Conservation (phyloP, 345 rosid species). For the Corchorus capsularis region DNA sequence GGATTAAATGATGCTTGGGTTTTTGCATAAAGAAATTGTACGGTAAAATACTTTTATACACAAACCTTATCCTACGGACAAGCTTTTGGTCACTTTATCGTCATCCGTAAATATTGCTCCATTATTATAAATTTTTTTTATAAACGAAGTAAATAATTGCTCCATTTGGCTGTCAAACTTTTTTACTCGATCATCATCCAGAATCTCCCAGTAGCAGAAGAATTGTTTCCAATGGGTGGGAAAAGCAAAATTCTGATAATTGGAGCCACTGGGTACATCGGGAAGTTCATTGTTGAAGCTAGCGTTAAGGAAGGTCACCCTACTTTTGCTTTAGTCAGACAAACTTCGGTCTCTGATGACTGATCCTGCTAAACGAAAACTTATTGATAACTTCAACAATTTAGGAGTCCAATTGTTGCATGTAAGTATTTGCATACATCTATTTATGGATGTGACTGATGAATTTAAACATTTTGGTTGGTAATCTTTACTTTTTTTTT, state of each 20-base stretch:
- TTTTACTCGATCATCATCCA: too few species aligned
- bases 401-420: slow-evolving; percentile 56
- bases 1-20: too few species aligned
- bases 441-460: neutral
- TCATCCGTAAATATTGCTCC: too few species aligned
- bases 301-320: slow-evolving; percentile 59
- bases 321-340: slow-evolving; percentile 64
- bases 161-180: too few species aligned
- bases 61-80: too few species aligned
- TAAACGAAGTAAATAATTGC: too few species aligned
- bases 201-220: neutral
- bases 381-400: slow-evolving; percentile 51
- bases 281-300: slow-evolving; percentile 67
- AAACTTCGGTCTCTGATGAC: slow-evolving; percentile 48
- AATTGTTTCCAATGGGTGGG: slow-evolving; percentile 41
- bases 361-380: slow-evolving; percentile 56
- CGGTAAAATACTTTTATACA: too few species aligned
- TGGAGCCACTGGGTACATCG: slow-evolving; percentile 80
- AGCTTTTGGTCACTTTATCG: too few species aligned
- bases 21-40: too few species aligned
- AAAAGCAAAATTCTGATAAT: slow-evolving; percentile 69
- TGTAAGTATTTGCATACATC: slow-evolving; percentile 32
- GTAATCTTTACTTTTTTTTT: neutral
- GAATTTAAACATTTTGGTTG: neutral
- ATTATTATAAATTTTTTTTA: too few species aligned